Base-by-base conservation (phyloP, 2,329 filamentous ascomycete species). In the Colletotrichum gloeosporioides region DNA sequence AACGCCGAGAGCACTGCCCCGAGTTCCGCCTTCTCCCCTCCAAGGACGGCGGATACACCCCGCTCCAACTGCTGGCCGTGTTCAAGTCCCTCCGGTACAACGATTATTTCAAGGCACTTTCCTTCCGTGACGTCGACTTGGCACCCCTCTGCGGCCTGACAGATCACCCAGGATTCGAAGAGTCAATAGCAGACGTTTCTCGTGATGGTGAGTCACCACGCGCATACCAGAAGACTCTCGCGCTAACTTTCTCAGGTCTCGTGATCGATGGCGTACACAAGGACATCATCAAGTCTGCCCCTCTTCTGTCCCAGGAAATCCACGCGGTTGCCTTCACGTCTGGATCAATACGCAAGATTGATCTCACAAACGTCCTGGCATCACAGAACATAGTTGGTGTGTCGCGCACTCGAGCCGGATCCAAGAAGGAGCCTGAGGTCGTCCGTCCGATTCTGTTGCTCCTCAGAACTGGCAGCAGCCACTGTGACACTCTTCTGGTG, bases 41-140 rank as follows among this genome's bases (percentile, higher is more conserved):
- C 4, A 83, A 82, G 71, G 82, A 82, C 4, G 78, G 80, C 3
- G 79, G 79, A 7, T 92, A 92, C 79, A 86, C 86, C 6, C 82
- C 87, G 6, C 81, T 89, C 49, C 90, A 92, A 80, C 83, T 92
- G 4, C 82, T 92, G n/a, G 90, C 90, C 12, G 87, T 91, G 2
- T 87, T 92, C 78, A 87, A 90, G 6, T 89, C 90, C 3, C 82
- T 92, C 75, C 86, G 90, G 12, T 92, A 90, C 80, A 92, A 92
- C 70, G 90, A 90, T 77, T 92, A 89, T 78, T 92, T 92, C 82
- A 90, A 89, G 74, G 89, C 89, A 1, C 81, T 92, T n/a, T 91
- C 89, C 3, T 90, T 92, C 77, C 82, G 84, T 12, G 86, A 89
- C 69, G 85, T 92, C 16, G 88, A 91, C 77, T 83, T 92, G 25